Evolutionary conservation across 1,139 yeast species (phyloP), one percentile per base, ranked within the genome.

Genomic region (Candida mesenterica): DNA sequence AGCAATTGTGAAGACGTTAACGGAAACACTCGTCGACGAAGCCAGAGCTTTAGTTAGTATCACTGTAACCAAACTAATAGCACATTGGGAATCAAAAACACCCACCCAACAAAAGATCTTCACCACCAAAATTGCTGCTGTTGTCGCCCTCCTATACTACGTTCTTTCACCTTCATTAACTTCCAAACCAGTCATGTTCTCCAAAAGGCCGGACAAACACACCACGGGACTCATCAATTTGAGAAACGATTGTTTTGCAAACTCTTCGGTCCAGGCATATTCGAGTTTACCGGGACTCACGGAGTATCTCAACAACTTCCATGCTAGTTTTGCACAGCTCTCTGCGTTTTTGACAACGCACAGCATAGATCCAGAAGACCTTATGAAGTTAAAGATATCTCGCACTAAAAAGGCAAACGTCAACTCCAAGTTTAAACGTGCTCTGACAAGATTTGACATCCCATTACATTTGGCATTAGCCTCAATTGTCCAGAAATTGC

Each of bases 221-320:
- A 84, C 96, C 12, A 87, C 94, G 0, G 97, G 97, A 3, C 65
- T 90, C 31, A 70, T 82, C 46, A 92, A 90, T 57, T 70, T 82
- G 45, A 76, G 92, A 41, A 87, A 87, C 50, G 96, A 89, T 55
- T 90, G 97, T 58, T 90, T 87, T 62, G 96, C 96, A 42, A 90
- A 92, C 53, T 78, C 95, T n/a, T 82, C 90, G 1, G 55, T 92
- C 15, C 97, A 90, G 57, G 94, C 96, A 0, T 73, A 90, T 42
- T 79, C 88, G 12, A 65, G 95, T 0, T 59, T 86, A 20, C 82
- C 89, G 0, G 70, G 72, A 0, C 57, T 89, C 34, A 78, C 81
- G 22, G 68, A 63, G 12, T 89, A 87, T 50, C 63, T 89, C 42
- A 77, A 76, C 45, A 62, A 61, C 31, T 63, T 68, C 36, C 60